Evolutionary conservation across 2,329 filamentous ascomycete genomes (phyloP).

Genomic region (Dactylella cylindrospora): DNA sequence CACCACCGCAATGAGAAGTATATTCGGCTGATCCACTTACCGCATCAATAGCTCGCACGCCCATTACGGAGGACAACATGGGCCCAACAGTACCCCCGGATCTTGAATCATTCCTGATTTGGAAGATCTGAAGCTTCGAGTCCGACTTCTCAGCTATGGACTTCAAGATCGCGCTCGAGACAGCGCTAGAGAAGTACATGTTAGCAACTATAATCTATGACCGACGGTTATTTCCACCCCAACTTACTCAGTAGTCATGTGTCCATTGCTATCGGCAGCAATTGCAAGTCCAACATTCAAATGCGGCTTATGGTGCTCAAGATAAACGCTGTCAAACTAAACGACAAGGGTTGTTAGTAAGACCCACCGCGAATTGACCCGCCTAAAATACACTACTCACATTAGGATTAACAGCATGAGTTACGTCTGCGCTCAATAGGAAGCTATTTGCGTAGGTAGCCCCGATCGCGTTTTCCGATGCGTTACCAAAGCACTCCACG

Average conservation of each 20-base stretch:
- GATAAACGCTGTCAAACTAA: constrained; percentile 73
- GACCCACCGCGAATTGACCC: no score
- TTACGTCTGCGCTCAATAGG: constrained; percentile 88
- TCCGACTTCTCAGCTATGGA: constrained; percentile 74
- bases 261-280: constrained; percentile 80
- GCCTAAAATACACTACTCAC: constrained; percentile 16
- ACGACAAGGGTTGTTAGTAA: no score
- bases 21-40: constrained; percentile 9
- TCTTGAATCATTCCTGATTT: constrained; percentile 88
- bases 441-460: constrained; percentile 90
- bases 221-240: constrained; percentile 1
- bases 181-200: constrained; percentile 53
- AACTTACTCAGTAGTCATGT: constrained; percentile 81
- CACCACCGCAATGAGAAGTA: not conserved
- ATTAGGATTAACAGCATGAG: constrained; percentile 91
- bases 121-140: constrained; percentile 78
- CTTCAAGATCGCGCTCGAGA: constrained; percentile 77
- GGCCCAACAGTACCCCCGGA: constrained; percentile 95
- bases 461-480: constrained; percentile 60
- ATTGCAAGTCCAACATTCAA: constrained; percentile 86
- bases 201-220: constrained; percentile 3
- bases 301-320: constrained; percentile 79
- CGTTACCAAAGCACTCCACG: constrained; percentile 58
- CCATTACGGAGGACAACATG: constrained; percentile 77
- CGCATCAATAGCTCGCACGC: constrained; percentile 79